Base-by-base conservation (phyloP, 352 stramenopile genomes). In the Globisporangium alternatum region DNA sequence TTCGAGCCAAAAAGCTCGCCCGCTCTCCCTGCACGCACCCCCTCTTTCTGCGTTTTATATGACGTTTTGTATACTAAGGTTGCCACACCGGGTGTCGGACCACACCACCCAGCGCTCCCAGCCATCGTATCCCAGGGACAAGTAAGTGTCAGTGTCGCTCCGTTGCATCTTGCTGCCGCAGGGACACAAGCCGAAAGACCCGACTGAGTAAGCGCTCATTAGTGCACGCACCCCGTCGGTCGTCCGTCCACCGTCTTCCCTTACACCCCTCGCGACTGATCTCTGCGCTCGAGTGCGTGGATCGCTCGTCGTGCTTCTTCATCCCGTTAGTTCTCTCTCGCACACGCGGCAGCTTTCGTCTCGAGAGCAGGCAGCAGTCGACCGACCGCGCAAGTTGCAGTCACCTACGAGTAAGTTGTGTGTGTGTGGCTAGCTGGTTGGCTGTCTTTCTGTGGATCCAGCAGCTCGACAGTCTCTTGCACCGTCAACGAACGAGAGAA, bases 191-290 rank as follows among this genome's bases (percentile, higher is more conserved):
- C 54, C 33, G 37, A 60, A 60, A 61, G 43, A 60, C 31, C n/a
- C 8, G 54, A 61, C 55, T 61, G 55, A 61, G 55, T 61, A 37
- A 61, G 55, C 55, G 55, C 55, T 61, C 55, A 49, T 61, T 61
- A 61, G 55, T 52, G 37, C 54, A 60, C 54, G 54, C 33, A 60
- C 39, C 37, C 25, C 55, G 22, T 62, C 37, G 41, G 53, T 21
- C 39, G 43, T 62, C 37, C 12, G 30, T 30, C 28, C 22, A 12
- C 25, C 6, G 56, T 43, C 41, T 21, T 4, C 25, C 45, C 22
- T 33, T 21, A 25, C 35, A 5, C 17, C 10, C 6, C 31, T 28
- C n/a, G n/a, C n/a, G n/a, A n/a, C n/a, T n/a, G n/a, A 8, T 41
- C 25, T 41, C 25, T 55, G 28, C 28, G 9, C 15, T 5, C 6